Conservation (phyloP, 305 asterid species). For the Ilex paraguariensis region DNA sequence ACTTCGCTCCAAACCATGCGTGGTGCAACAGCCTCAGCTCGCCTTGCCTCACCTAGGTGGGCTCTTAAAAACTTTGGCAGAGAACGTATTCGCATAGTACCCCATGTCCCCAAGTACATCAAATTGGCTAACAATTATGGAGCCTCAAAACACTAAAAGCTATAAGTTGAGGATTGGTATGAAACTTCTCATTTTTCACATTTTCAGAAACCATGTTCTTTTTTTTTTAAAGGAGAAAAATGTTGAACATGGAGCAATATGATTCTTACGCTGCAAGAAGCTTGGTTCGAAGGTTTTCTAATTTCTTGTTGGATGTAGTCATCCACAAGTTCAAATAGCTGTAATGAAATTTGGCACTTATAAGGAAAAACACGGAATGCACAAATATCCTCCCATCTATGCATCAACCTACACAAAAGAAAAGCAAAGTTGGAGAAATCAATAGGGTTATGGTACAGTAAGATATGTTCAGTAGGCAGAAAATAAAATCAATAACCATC, state of each 20-base stretch:
- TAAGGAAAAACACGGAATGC: conserved; percentile 70
- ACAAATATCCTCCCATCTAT: conserved; percentile 83
- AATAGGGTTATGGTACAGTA: background rate
- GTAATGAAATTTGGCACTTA: conserved; percentile 58
- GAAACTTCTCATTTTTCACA: too few species aligned
- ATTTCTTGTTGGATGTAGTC: conserved; percentile 89
- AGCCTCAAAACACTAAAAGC: too few species aligned
- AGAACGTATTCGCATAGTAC: too few species aligned
- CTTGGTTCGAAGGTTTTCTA: conserved; percentile 52
- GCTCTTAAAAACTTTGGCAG: too few species aligned
- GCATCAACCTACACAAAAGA: conserved; percentile 41
- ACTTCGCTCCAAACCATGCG: too few species aligned
- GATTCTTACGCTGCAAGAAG: conserved; percentile 57
- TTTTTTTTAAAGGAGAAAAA: background rate
- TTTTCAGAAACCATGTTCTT: background rate
- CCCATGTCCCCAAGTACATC: too few species aligned
- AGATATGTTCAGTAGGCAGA: background rate
- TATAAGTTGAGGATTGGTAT: too few species aligned
- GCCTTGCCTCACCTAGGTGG: too few species aligned
- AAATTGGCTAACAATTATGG: too few species aligned
- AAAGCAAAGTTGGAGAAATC: background rate
- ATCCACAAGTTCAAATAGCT: conserved; percentile 73
- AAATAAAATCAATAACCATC: background rate
- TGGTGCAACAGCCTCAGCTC: too few species aligned
- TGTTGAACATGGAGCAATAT: conserved; percentile 1